Base-by-base conservation (phyloP, 345 rosid genomes). In the Eucalyptus coolabah region DNA sequence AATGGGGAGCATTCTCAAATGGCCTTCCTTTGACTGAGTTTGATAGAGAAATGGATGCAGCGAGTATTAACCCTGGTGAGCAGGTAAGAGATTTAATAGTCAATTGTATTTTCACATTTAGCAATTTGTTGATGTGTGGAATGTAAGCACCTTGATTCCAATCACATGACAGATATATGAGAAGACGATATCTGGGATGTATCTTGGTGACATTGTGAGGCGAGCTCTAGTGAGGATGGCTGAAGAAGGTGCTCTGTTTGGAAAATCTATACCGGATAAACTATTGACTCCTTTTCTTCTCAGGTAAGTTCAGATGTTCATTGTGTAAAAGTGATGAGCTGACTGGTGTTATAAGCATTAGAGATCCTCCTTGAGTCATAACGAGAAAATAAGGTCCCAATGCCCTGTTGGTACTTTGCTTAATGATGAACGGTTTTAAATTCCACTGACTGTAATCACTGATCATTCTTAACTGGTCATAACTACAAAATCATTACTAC, bases 101-200 rank as follows among this genome's bases (percentile, higher is more conserved):
- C 30, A 6, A 45, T 32, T 19, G 40, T 18, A 30, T 37, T 50
- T 69, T 32, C 47, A 44, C 87, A 17, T 40, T 47, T 82, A 45
- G 18, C 59, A 13, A 54, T 18, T 30, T 8, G 59, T 85, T 67
- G 45, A 5, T 86, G 83, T 17, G 42, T 40, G 45, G 42, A 32
- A 86, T 32, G 30, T 6, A 18, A 56, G 63, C 63, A 86, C 19
- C 65, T 86, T 53, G 45, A 51, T 32, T 77, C 30, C 85, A 77
- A 77, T 77, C 85, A 2, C 47, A 21, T 77, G 47, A 44, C 91
- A 97, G 99, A 95, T 95, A 91, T 95, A 92, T 89, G 99, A 97
- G 96, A 97, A 96, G 95, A 97, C 96, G 87, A 96, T 96, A 91
- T 94, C 99, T 54, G 99, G 99, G 88, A 97, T 97, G 99, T 96